Conservation (phyloP, 225 moss, liverwort and hornwort species). For the Pseudoscleropodium purum region DNA sequence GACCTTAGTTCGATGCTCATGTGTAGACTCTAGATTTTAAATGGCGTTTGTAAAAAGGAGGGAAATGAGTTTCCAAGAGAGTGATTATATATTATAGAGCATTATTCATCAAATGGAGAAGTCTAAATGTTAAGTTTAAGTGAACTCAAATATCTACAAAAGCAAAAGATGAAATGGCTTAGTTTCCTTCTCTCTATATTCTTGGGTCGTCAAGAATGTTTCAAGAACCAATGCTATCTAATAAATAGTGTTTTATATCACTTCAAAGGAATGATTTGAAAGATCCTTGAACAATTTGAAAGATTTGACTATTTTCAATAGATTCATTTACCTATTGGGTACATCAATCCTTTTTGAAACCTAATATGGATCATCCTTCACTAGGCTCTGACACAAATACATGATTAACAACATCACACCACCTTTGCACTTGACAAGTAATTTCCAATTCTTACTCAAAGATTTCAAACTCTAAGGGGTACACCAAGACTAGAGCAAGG, state of each 20-base stretch:
- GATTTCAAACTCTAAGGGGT: background rate
- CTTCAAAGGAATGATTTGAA: background rate
- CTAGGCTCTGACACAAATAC: background rate
- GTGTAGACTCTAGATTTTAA: fast-evolving
- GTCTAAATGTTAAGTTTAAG: background rate
- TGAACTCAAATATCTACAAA: background rate
- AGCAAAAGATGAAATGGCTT: background rate
- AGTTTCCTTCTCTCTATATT: fast-evolving
- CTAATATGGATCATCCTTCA: background rate
- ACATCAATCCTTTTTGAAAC: fast-evolving
- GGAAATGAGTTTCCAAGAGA: background rate
- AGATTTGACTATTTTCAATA: background rate
- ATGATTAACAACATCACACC: background rate
- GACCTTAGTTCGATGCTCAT: background rate
- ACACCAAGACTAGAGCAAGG: too few species aligned
- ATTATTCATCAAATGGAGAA: background rate
- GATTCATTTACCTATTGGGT: background rate
- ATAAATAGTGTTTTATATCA: too few species aligned
- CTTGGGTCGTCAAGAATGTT: background rate
- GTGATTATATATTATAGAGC: background rate
- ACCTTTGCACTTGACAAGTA: background rate
- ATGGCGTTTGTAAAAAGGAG: fast-evolving
- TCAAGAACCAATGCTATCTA: background rate
- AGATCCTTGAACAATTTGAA: too few species aligned
- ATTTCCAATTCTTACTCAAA: too few species aligned